These are phyloP conservation scores for Olyra latifolia DNA, from an alignment of 176 grass and related monocot species.

Conservation along the genomic window DNA sequence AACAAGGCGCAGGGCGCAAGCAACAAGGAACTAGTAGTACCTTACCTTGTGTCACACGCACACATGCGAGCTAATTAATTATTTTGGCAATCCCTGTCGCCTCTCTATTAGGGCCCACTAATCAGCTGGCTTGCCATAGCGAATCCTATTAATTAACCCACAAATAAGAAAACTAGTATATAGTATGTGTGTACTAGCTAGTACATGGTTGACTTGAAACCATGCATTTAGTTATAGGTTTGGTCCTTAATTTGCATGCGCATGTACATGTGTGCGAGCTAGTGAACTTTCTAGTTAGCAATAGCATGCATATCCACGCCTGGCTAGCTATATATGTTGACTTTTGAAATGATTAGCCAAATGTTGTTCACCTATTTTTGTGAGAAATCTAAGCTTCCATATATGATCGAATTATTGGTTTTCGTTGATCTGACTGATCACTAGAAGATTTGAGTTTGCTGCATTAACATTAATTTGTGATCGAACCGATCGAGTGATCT, in stretches of 20 bases:
- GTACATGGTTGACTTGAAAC: slow-evolving; percentile 17
- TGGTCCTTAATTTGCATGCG: background rate
- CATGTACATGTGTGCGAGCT: background rate
- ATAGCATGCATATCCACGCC: background rate
- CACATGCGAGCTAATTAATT: background rate
- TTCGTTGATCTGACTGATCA: background rate
- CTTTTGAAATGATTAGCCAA: background rate
- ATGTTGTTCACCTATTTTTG: background rate
- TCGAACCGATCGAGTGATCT: too few relatives aligned
- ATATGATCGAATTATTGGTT: background rate
- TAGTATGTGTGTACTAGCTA: too few relatives aligned
- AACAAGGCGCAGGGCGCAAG: slow-evolving; percentile 53
- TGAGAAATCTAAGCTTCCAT: background rate
- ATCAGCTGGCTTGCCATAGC: too few relatives aligned
- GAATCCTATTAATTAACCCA: too few relatives aligned
- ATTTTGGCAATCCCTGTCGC: background rate
- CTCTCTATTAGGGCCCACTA: too few relatives aligned
- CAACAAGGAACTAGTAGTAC: slow-evolving; percentile 50
- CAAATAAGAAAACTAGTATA: too few relatives aligned
- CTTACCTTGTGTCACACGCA: slow-evolving; percentile 19
- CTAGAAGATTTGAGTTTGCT: background rate
- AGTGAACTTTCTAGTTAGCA: slow-evolving; percentile 9
- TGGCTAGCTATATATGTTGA: background rate
- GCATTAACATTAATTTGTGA: background rate
- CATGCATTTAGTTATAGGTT: background rate